phyloP scores from a whole-genome alignment of 2,329 filamentous ascomycete species.

The Fusarium keratoplasticum region DNA sequence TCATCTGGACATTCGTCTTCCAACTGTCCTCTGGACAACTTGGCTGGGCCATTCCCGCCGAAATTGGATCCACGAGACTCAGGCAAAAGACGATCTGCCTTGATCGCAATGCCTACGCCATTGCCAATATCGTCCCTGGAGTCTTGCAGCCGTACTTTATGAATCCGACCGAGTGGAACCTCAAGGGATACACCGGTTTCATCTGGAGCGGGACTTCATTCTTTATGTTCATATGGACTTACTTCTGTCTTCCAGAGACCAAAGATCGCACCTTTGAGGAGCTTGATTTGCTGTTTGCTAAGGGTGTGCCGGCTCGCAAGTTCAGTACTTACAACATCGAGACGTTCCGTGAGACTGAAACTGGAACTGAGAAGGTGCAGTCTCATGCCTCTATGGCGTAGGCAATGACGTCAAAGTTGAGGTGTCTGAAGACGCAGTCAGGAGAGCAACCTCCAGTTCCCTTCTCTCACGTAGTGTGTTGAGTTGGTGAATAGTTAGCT shows the following conservation, averaged over 20 bases:
- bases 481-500: neutral
- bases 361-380: neutral
- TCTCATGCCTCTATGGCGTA: neutral
- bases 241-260: slow-evolving; percentile 63
- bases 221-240: slow-evolving; percentile 50
- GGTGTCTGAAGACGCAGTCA: neutral
- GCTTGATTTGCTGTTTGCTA: slow-evolving; percentile 63
- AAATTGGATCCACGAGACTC: slow-evolving; percentile 47
- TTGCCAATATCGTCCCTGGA: slow-evolving; percentile 37
- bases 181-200: slow-evolving; percentile 55
- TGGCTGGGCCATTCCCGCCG: slow-evolving; percentile 49
- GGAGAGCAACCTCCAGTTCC: neutral
- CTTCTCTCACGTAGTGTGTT: neutral
- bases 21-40: slow-evolving; percentile 54
- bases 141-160: slow-evolving; percentile 51
- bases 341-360: neutral
- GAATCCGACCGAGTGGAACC: slow-evolving; percentile 53
- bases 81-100: slow-evolving; percentile 50
- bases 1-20: slow-evolving; percentile 50
- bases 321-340: slow-evolving; percentile 2
- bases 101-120: slow-evolving; percentile 43
- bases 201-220: slow-evolving; percentile 44
- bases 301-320: slow-evolving; percentile 33
- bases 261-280: slow-evolving; percentile 64
- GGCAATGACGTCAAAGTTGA: neutral